Base-by-base conservation (phyloP, 306 rosid genomes). In the Morella rubra region DNA sequence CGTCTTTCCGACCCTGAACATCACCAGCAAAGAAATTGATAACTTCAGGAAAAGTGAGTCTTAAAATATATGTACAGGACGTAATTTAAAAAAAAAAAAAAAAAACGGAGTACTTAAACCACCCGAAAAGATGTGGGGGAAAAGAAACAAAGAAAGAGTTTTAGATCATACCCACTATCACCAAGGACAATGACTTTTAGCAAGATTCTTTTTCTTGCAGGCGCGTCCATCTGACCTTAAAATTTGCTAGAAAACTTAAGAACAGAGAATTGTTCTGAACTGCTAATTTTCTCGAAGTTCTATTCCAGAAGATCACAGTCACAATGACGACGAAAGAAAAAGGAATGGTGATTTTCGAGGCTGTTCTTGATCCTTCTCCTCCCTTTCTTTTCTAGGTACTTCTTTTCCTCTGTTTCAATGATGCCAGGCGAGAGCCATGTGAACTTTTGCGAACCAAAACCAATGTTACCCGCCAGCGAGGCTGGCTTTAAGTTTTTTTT, bases 151-250 rank as follows among this genome's bases (percentile, higher is more conserved):
- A 49, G 27, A 10, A 11, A 53, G 62, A 51, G 49, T 16, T 53
- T 7, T 2, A 73, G 4, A n/a, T 8, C 87, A 49, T 88, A 94
- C 98, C 98, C 98, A 73, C 97, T 85, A 75, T 94, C 97, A 40
- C 98, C 98, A 66, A 94, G 96, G 82, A 91, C 87, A 69, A 94
- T 92, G 76, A 92, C 91, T 87, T 94, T 92, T 24, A 92, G 95
- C 84, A 93, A 84, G 32, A 87, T 89, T 84, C 96, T 85, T 75
- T 77, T 85, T 70, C 80, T 79, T 40, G 72, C 78, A 53, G 96
- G 80, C 80, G 14, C 44, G 13, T 93, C 91, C 98, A 91, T 91
- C 44, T 62, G 72, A 69, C 53, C 67, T 54, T 40, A 62, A 64
- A 78, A 53, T 32, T 32, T 49, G 16, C 16, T 3, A 49, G 14